These are phyloP conservation scores for Tetrapisispora arboricola DNA, from an alignment of 805 yeast species.

Conservation along the genomic window DNA sequence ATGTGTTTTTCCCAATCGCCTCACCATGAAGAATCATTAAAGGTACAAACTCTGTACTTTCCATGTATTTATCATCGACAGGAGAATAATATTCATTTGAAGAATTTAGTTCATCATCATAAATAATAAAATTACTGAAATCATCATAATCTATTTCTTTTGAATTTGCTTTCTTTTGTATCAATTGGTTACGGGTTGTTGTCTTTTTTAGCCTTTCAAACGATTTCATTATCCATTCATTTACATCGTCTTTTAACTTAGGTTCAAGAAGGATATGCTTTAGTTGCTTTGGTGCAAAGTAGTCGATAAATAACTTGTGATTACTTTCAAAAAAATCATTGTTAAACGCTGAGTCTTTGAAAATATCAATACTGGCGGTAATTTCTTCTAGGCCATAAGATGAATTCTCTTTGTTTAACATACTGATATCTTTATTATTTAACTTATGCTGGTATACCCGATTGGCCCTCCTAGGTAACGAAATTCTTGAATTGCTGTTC, in stretches of 20 bases:
- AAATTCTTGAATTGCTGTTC: too few relatives aligned
- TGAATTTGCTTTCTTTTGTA: slow-evolving; percentile 8
- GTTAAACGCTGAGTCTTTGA: neutral
- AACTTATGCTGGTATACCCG: too few relatives aligned
- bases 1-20: slow-evolving; percentile 72
- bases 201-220: slow-evolving; percentile 27
- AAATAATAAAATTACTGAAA: slow-evolving; percentile 28
- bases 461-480: too few relatives aligned
- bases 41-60: slow-evolving; percentile 40
- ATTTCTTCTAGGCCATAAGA: neutral
- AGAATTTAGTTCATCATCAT: slow-evolving; percentile 15
- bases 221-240: slow-evolving; percentile 27
- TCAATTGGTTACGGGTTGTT: slow-evolving; percentile 28
- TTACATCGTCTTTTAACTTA: slow-evolving; percentile 12
- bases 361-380: neutral
- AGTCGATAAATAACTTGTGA: slow-evolving; percentile 20
- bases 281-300: slow-evolving; percentile 24
- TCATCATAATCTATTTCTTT: slow-evolving; percentile 13
- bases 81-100: neutral
- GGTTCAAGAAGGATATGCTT: slow-evolving; percentile 26
- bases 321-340: neutral
- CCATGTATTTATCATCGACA: slow-evolving; percentile 4
- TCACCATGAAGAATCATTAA: slow-evolving; percentile 56
- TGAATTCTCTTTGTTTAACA: neutral
- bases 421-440: slow-evolving; percentile 1